Evolutionary conservation across 345 rosid species (phyloP).

Genomic region (Eucalyptus regnans): DNA sequence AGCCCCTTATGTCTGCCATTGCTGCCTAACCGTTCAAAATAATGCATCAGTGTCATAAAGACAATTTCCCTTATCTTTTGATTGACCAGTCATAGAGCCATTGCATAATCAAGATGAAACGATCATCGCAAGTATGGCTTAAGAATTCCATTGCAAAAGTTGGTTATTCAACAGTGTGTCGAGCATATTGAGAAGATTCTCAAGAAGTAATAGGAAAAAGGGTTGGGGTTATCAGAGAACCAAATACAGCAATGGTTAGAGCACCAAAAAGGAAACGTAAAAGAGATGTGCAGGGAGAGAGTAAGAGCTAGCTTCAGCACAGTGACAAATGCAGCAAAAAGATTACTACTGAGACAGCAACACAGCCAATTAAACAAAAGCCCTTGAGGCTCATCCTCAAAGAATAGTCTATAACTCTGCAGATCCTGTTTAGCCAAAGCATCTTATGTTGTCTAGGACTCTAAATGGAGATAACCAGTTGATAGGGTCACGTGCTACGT

Average conservation of each 20-base stretch:
- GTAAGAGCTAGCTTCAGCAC: not conserved
- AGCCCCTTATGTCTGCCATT: not conserved
- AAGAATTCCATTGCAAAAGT: not conserved
- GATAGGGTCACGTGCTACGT: not conserved
- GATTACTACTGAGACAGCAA: not conserved
- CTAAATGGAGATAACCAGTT: not conserved
- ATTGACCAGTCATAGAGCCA: not conserved
- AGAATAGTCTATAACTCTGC: not conserved
- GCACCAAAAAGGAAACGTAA: not conserved
- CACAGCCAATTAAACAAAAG: not conserved
- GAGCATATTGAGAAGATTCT: not conserved
- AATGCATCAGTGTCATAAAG: not conserved
- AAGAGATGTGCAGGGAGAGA: not conserved
- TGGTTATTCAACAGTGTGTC: not conserved
- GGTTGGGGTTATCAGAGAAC: not conserved
- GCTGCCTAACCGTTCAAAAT: not conserved
- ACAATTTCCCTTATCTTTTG: not conserved
- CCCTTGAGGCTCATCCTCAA: not conserved
- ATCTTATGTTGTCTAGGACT: not conserved
- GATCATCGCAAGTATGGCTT: not conserved
- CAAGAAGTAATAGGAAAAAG: not conserved
- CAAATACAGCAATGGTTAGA: not conserved
- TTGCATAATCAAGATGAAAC: not conserved
- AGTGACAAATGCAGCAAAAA: not conserved
- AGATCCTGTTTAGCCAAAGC: not conserved